Evolutionary conservation across 1,284 basidiomycete species (phyloP).

Genomic region (Meripilus lineatus): DNA sequence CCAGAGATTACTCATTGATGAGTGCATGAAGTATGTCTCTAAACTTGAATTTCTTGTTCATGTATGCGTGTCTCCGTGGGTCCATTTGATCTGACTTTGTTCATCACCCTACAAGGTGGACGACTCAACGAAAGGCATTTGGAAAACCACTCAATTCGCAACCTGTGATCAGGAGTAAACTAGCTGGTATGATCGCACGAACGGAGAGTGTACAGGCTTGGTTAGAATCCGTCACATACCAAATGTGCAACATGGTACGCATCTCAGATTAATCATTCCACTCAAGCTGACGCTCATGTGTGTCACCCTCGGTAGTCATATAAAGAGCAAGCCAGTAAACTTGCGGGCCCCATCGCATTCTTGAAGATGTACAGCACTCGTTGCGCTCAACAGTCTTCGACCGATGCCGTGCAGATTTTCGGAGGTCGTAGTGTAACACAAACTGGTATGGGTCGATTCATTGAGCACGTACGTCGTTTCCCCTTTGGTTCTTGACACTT

Average conservation of each 20-base stretch:
- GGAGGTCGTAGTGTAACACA: constrained; percentile 77
- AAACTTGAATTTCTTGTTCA: background rate
- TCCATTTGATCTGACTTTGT: too few relatives aligned
- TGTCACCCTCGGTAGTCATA: constrained; percentile 21
- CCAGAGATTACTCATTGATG: constrained; percentile 54
- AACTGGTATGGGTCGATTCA: constrained; percentile 66
- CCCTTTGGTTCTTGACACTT: constrained; percentile 3
- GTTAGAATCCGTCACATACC: constrained; percentile 81
- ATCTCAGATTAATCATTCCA: background rate
- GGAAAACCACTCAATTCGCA: constrained; percentile 77
- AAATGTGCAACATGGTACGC: constrained; percentile 78
- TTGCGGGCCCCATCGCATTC: constrained; percentile 58
- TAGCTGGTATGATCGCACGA: constrained; percentile 77
- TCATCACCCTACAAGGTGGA: constrained; percentile 46
- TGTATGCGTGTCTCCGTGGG: background rate
- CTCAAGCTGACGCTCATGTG: background rate
- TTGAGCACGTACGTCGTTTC: constrained; percentile 58
- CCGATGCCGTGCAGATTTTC: constrained; percentile 78
- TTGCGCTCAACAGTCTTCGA: constrained; percentile 67
- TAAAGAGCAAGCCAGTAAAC: constrained; percentile 25
- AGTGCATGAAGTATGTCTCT: constrained; percentile 55
- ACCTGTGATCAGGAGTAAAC: constrained; percentile 74
- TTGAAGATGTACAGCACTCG: constrained; percentile 73
- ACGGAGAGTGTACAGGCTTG: constrained; percentile 74
- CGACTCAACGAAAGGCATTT: constrained; percentile 70